Base-by-base conservation (phyloP, 768 basidiomycete genomes). In the Suillus paluster region DNA sequence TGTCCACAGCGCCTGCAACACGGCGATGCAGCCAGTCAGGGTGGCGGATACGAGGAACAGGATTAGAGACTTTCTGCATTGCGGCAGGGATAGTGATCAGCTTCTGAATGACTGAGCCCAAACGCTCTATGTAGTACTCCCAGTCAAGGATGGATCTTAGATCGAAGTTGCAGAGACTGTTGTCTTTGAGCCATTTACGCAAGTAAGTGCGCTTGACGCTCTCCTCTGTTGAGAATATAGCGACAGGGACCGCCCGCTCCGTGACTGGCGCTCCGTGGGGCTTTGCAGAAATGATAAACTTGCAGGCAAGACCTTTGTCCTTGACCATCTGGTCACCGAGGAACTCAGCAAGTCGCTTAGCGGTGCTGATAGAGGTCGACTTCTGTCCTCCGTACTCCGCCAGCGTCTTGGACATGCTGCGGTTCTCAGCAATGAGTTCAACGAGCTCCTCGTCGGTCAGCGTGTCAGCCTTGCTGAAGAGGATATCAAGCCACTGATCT, bases 21-120 rank as follows among this genome's bases (percentile, higher is more conserved):
- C 97, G 84, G 49, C 92, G 89, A 76, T 92, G 90, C 49, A 99
- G 81, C 97, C 97, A 99, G 72, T 99, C 97, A 0, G 97, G 97
- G 77, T 99, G 97, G 27, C 89, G 89, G 64, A 99, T 90, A 33
- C 97, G 89, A 11, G 97, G 93, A 5, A 99, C 97, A 5, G 97
- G 97, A 71, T 99, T 99, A 5, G 93, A 76, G 54, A 99, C 92
- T 68, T 97, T 97, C 73, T 99, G 97, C 85, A 99, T 91, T 1
- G 97, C 97, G 8, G 97, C 97, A 9, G 97, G 97, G 68, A 99
- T 99, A 2, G 97, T 99, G 77, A 99, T 99, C 59, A 99, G 80
- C 69, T 99, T 99, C 77, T 99, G 97, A 61, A 99, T 95, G 67
- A 99, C 97, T 2, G 95, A 97, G 6, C 97, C 97, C 25, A 99